These are phyloP conservation scores for Quercus tomentella DNA, from an alignment of 331 rosid genomes.

Conservation along the genomic window DNA sequence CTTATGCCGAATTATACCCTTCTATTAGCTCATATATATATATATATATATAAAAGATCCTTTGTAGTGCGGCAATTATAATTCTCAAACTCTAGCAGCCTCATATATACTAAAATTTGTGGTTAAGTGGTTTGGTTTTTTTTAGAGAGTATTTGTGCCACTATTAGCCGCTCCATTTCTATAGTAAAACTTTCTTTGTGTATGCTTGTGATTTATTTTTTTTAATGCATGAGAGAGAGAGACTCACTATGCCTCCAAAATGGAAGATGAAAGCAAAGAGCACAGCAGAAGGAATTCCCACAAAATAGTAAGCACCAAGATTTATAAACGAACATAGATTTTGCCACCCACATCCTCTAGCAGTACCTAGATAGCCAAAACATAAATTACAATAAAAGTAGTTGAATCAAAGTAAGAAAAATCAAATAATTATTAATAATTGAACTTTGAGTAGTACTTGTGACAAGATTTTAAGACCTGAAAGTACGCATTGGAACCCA, in stretches of 20 bases:
- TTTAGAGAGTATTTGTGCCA: no score
- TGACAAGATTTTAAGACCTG: slow-evolving; percentile 35
- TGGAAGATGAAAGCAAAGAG: slow-evolving; percentile 48
- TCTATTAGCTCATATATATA: no score
- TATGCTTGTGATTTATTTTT: no score
- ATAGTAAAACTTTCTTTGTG: no score
- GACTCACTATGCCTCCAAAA: slow-evolving; percentile 21
- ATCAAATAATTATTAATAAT: not conserved
- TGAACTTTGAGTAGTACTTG: not conserved
- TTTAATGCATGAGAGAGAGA: not conserved
- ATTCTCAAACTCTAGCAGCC: no score
- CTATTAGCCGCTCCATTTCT: no score
- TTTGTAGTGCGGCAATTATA: no score
- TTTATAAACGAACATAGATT: slow-evolving; percentile 53
- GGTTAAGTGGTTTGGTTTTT: no score
- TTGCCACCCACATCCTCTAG: slow-evolving; percentile 81
- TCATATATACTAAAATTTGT: no score
- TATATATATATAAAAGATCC: no score
- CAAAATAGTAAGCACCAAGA: slow-evolving; percentile 60
- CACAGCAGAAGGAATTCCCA: slow-evolving; percentile 57
- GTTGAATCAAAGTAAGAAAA: not conserved
- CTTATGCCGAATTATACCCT: no score
- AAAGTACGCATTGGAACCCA: slow-evolving; percentile 61
- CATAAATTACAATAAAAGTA: not conserved
- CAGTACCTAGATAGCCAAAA: slow-evolving; percentile 39